phyloP scores from a whole-genome alignment of 1,139 yeast genomes.

The Diutina neorugosa region DNA sequence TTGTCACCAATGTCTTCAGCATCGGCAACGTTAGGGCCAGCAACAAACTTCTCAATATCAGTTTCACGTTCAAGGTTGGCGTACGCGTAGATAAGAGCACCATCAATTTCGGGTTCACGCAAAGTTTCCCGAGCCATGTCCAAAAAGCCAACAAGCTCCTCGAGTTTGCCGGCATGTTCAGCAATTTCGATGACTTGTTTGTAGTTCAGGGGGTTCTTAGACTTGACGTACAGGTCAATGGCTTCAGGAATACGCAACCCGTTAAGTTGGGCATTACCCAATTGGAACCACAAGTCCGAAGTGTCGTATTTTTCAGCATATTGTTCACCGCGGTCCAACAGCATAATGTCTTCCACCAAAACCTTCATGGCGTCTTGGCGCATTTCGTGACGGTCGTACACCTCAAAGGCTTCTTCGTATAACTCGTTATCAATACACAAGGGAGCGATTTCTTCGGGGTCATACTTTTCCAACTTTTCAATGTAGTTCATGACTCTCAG shows the following conservation, averaged over 20 bases:
- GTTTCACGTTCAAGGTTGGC: conserved; percentile 66
- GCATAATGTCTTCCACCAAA: conserved; percentile 83
- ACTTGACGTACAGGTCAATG: conserved; percentile 76
- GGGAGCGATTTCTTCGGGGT: conserved; percentile 89
- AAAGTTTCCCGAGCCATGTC: conserved; percentile 89
- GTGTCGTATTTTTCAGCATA: conserved; percentile 85
- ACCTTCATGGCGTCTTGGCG: conserved; percentile 78
- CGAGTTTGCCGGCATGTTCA: conserved; percentile 92
- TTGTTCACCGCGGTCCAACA: conserved; percentile 87
- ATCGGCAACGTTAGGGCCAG: conserved; percentile 87
- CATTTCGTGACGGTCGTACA: conserved; percentile 76
- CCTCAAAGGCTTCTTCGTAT: conserved; percentile 89
- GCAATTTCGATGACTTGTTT: conserved; percentile 91
- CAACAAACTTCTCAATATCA: conserved; percentile 77
- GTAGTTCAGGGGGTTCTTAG: conserved; percentile 83
- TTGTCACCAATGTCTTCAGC: conserved; percentile 87
- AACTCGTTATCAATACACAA: conserved; percentile 82
- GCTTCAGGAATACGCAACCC: conserved; percentile 92
- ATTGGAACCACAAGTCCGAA: conserved; percentile 86
- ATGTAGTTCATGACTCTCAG: conserved; percentile 73
- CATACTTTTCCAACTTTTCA: conserved; percentile 83
- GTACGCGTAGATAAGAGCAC: conserved; percentile 77
- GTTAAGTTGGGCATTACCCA: conserved; percentile 92
- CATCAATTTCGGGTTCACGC: conserved; percentile 89
- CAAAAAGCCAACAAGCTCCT: conserved; percentile 78